Conservation (phyloP, 2,329 filamentous ascomycete genomes). For the Alternaria alternata region DNA sequence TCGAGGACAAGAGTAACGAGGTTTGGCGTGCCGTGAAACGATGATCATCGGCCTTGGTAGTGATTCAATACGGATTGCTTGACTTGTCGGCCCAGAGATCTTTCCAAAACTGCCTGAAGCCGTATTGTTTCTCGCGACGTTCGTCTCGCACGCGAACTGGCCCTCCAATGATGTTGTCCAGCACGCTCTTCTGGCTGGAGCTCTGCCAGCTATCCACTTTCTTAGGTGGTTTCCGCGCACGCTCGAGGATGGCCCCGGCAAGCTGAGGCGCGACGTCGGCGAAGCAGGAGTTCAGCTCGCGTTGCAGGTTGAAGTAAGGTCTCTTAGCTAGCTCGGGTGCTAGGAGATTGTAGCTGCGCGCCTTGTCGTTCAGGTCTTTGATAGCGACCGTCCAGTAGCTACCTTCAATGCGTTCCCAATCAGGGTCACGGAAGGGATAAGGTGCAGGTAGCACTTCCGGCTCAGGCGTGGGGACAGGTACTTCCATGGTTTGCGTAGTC, state of each 20-base stretch:
- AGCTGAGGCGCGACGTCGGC: constrained; percentile 84
- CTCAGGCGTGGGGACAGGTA: constrained; percentile 15
- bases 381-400: constrained; percentile 81
- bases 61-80: constrained; percentile 14
- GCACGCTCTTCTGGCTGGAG: constrained; percentile 59
- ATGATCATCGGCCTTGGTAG: background rate
- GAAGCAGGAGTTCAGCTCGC: constrained; percentile 83
- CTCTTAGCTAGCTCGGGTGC: constrained; percentile 92
- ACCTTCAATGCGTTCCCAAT: constrained; percentile 76
- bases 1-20: background rate
- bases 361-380: constrained; percentile 77
- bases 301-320: constrained; percentile 83
- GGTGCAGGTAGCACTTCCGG: constrained; percentile 49
- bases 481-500: constrained; percentile 25
- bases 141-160: constrained; percentile 76
- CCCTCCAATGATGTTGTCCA: constrained; percentile 67
- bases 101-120: constrained; percentile 87
- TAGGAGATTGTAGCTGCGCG: constrained; percentile 93
- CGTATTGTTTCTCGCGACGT: constrained; percentile 74
- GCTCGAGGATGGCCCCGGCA: constrained; percentile 73
- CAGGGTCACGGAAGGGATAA: constrained; percentile 76
- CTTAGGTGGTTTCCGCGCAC: constrained; percentile 62
- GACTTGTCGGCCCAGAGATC: constrained; percentile 68
- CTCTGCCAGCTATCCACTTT: constrained; percentile 50
- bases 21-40: background rate